Evolutionary conservation across 139 green algal genomes (phyloP).

Genomic region (Limnomonas spitsbergensis): DNA sequence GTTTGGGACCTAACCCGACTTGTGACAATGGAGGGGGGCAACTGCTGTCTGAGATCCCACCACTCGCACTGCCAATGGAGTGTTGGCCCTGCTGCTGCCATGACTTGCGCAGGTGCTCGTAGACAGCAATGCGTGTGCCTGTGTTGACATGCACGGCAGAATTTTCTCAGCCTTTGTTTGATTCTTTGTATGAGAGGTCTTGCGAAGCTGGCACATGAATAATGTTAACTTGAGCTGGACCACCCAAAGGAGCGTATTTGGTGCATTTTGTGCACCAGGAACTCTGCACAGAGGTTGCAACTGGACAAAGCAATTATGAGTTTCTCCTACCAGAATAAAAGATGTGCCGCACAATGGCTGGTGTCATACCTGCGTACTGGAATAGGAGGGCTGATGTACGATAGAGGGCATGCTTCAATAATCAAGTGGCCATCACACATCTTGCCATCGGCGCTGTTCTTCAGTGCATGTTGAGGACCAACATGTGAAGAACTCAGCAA

Average conservation of each 20-base stretch:
- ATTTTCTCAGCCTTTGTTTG: too few species aligned
- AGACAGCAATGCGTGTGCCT: constrained; percentile 54
- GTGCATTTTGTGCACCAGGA: too few species aligned
- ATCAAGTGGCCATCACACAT: background rate
- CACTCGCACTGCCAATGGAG: background rate
- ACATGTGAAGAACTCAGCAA: background rate
- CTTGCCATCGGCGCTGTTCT: too few species aligned
- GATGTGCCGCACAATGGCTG: constrained; percentile 54
- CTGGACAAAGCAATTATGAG: background rate
- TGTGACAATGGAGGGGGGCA: background rate
- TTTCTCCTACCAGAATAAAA: constrained; percentile 49
- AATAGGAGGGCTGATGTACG: background rate
- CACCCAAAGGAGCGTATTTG: too few species aligned
- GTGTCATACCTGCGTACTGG: constrained; percentile 53
- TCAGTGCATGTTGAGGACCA: too few species aligned
- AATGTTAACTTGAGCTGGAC: too few species aligned
- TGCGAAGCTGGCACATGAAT: too few species aligned
- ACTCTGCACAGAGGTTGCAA: background rate
- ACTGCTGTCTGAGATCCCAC: background rate
- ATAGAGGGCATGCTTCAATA: background rate
- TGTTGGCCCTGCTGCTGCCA: constrained; percentile 1
- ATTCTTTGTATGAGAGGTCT: too few species aligned
- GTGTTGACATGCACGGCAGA: too few species aligned
- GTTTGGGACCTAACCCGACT: constrained; percentile 7
- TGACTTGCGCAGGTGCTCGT: constrained; percentile 43